Percentiles rank a stretch among this genome's conserved stretches.
phyloP scores from a whole-genome alignment of 805 yeast genomes.

The Tetrapisispora fleetii region DNA sequence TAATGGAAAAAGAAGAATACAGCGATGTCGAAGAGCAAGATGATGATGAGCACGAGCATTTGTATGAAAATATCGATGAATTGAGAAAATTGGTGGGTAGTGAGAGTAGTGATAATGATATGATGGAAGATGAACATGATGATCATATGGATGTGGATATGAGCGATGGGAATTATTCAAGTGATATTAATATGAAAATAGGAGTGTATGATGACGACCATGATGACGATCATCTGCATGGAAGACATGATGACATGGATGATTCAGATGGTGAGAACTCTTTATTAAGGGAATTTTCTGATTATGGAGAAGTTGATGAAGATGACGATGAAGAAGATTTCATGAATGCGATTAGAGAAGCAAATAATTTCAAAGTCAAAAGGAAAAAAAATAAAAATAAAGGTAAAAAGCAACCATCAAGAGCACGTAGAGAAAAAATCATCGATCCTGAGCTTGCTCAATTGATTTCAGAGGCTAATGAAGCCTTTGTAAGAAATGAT shows the following conservation, averaged over 20 bases:
- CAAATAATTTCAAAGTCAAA: constrained; percentile 49
- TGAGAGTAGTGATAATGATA: constrained; percentile 2
- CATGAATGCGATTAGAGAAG: constrained; percentile 56
- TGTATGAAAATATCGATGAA: constrained; percentile 29
- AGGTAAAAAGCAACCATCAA: constrained; percentile 22
- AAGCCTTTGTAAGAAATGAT: constrained; percentile 62
- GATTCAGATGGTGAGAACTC: constrained; percentile 28
- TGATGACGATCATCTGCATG: constrained; percentile 4
- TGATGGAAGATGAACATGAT: no score
- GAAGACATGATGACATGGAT: constrained; percentile 5
- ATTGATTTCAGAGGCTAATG: constrained; percentile 64
- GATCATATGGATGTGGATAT: constrained; percentile 2
- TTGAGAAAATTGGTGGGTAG: constrained; percentile 14
- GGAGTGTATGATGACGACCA: constrained; percentile 2
- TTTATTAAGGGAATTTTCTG: constrained; percentile 30
- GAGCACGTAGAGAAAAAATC: constrained; percentile 31
- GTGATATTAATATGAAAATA: constrained; percentile 3
- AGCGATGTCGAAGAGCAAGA: background rate
- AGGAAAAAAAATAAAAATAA: constrained; percentile 28
- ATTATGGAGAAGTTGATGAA: constrained; percentile 30
- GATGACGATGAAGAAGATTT: constrained; percentile 38
- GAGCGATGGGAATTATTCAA: constrained; percentile 2
- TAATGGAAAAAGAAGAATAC: background rate
- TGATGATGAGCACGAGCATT: constrained; percentile 20
- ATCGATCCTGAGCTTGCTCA: constrained; percentile 65